phyloP scores from a whole-genome alignment of 2,329 filamentous ascomycete genomes.

The Trichoderma oligosporum region DNA sequence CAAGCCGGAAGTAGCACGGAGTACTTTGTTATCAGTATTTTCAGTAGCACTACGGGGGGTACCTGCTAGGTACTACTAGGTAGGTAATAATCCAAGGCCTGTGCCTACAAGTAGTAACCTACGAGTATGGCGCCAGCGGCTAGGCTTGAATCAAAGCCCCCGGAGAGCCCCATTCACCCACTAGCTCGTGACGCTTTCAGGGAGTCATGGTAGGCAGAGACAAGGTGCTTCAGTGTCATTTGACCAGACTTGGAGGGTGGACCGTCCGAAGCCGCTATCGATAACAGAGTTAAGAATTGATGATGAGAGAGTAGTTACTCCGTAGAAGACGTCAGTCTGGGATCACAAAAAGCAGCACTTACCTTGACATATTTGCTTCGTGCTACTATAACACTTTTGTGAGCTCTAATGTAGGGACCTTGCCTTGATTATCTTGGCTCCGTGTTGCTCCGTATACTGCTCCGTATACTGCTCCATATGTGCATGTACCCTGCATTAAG shows the following conservation, averaged over 20 bases:
- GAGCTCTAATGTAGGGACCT: too few species aligned
- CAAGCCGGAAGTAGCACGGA: slow-evolving; percentile 13
- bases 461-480: too few species aligned
- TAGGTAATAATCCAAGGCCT: too few species aligned
- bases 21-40: too few species aligned
- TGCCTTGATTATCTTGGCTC: neutral
- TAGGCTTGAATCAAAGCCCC: slow-evolving; percentile 8
- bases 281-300: slow-evolving; percentile 12
- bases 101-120: too few species aligned
- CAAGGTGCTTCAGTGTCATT: slow-evolving; percentile 18
- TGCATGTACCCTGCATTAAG: too few species aligned
- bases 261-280: slow-evolving; percentile 18
- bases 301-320: too few species aligned
- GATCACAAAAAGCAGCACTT: neutral
- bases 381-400: too few species aligned
- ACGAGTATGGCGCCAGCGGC: slow-evolving; percentile 12
- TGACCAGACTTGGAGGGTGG: slow-evolving; percentile 12
- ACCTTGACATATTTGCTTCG: too few species aligned
- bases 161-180: slow-evolving; percentile 15
- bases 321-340: slow-evolving; percentile 13
- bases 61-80: too few species aligned
- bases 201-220: slow-evolving; percentile 18
- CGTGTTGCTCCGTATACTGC: neutral
- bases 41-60: too few species aligned
- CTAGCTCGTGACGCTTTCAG: slow-evolving; percentile 20